Base-by-base conservation (phyloP, 179 eudicot genomes). In the Silene vulgaris region DNA sequence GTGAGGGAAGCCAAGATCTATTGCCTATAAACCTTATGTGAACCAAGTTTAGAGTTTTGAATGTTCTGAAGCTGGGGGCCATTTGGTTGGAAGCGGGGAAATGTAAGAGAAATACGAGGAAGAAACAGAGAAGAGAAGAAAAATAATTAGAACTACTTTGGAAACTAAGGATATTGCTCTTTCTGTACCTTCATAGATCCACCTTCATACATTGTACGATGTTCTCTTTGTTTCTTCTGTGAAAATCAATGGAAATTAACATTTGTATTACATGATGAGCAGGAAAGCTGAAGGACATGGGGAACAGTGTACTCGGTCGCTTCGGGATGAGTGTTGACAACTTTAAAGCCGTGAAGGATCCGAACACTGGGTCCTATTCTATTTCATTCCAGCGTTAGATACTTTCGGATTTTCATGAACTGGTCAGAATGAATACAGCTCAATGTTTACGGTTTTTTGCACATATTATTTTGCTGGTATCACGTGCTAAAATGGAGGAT, bases 291-390 rank as follows among this genome's bases (percentile, higher is more conserved):
- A 96, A 93, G 75, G 99, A 91, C 13, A 80, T 96, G 91, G 99
- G 97, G 9, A 93, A 96, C 84, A 84, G 87, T 21, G 30, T 96
- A 77, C 83, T 96, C 73, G 99, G 98, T 56, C 89, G 91, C 45
- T 90, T 96, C 84, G 99, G 99, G 71, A 93, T 90, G 99, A 96
- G 98, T 72, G 80, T 88, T 0, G 97, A 96, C 91, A 96, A 96
- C 85, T 96, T 96, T 79, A 93, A 96, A 89, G 88, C 96, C 3
- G 93, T 96, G 20, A 79, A 93, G 79, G 97, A 96, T 87, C 99
- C 97, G 30, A 87, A 93, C 21, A 92, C 99, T 26, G 97, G 99
- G 67, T 93, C 99, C 17, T 92, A 93, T 73, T 90, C 99, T 5
- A 74, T 96, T 73, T 83, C 89, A 60, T 95, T 90, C 77, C 97